phyloP scores from a whole-genome alignment of 2,329 filamentous ascomycete genomes.

The Mycosphaerelloides madeirae region DNA sequence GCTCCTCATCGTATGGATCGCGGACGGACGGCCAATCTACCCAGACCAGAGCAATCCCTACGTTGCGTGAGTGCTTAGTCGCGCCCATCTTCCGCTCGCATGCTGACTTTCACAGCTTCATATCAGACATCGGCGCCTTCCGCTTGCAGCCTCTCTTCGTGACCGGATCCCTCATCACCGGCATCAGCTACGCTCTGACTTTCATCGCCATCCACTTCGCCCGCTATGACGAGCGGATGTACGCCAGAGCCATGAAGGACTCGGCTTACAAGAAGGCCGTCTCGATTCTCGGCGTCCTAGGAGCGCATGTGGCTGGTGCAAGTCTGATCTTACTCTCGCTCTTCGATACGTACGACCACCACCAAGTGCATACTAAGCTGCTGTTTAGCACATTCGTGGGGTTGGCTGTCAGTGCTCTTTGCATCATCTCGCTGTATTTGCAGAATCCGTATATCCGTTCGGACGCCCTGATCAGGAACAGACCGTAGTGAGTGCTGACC shows the following conservation, averaged over 20 bases:
- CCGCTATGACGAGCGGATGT: neutral
- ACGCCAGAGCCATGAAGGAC: neutral
- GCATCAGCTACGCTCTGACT: neutral
- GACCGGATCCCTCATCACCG: neutral
- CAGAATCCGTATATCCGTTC: neutral
- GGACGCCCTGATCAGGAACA: neutral
- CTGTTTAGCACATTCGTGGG: conserved; percentile 1
- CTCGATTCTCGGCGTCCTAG: neutral
- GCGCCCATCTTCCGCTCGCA: neutral
- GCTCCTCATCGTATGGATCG: conserved; percentile 4
- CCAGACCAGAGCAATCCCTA: conserved; percentile 8
- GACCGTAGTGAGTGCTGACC: neutral
- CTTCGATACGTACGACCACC: conserved; percentile 3
- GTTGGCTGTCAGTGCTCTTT: conserved; percentile 1
- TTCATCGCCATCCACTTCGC: neutral
- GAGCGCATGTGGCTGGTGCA: neutral
- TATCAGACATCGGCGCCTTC: conserved; percentile 4
- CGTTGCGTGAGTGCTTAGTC: neutral
- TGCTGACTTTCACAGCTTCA: conserved; percentile 1
- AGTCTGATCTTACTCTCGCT: conserved; percentile 1
- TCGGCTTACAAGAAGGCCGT: neutral
- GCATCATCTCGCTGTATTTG: neutral
- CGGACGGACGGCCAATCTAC: conserved; percentile 1
- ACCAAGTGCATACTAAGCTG: neutral
- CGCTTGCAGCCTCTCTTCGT: conserved; percentile 3